phyloP scores from a whole-genome alignment of 1,139 yeast genomes.

The Nadsonia starkeyi-henricii region DNA sequence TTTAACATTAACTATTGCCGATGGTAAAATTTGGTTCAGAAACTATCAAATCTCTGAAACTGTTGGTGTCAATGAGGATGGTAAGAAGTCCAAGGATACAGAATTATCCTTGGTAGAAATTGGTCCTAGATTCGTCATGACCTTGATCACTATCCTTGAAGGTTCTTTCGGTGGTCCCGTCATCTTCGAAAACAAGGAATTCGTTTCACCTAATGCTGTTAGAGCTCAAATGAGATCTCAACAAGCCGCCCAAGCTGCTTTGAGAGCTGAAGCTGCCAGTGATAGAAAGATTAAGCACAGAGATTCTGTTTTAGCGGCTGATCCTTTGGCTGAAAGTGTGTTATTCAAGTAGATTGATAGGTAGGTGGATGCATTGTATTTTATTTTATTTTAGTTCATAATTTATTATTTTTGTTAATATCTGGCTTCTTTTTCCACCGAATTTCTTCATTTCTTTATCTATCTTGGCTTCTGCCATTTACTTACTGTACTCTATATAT shows the following conservation, averaged over 20 bases:
- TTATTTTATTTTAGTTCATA: neutral
- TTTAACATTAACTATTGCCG: slow-evolving; percentile 82
- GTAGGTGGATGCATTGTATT: slow-evolving; percentile 1
- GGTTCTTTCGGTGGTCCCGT: slow-evolving; percentile 98
- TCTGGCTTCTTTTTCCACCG: too few relatives aligned
- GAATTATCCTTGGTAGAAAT: slow-evolving; percentile 77
- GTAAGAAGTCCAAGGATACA: slow-evolving; percentile 23
- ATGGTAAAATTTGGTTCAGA: slow-evolving; percentile 90
- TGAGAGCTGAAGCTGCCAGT: slow-evolving; percentile 68
- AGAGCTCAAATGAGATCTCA: slow-evolving; percentile 78
- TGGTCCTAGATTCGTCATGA: slow-evolving; percentile 93
- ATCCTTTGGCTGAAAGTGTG: slow-evolving; percentile 72
- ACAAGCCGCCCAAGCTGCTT: slow-evolving; percentile 66
- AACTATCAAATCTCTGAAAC: slow-evolving; percentile 85
- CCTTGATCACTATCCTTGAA: slow-evolving; percentile 81
- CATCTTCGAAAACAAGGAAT: slow-evolving; percentile 92
- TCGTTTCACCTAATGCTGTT: slow-evolving; percentile 88
- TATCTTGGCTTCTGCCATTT: too few relatives aligned
- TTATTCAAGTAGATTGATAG: slow-evolving; percentile 33
- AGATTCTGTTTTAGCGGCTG: slow-evolving; percentile 59
- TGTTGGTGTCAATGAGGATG: slow-evolving; percentile 32
- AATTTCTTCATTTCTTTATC: too few relatives aligned
- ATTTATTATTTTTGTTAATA: neutral
- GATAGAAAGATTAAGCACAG: slow-evolving; percentile 65
- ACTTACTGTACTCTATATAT: too few relatives aligned